Evolutionary conservation across 257 asterid species (phyloP).

Genomic region (Paraleonurus japonicus): DNA sequence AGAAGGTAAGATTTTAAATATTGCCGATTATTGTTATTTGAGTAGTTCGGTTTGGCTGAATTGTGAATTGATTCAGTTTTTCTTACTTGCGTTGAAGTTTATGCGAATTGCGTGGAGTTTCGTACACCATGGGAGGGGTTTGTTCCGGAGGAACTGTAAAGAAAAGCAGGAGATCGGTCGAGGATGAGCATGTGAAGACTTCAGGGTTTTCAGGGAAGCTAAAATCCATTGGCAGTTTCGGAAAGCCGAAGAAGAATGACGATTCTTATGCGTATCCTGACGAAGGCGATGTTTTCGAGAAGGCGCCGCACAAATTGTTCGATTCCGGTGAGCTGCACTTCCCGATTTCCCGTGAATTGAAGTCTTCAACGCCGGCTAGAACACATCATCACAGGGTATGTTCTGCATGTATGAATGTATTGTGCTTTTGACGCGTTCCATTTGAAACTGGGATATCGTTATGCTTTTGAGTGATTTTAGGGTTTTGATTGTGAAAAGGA

Average conservation of each 20-base stretch:
- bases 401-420: background rate
- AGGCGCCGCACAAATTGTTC: constrained; percentile 51
- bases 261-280: constrained; percentile 50
- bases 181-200: constrained; percentile 42
- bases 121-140: constrained; percentile 78
- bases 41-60: background rate
- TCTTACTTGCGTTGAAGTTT: constrained; percentile 19
- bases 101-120: constrained; percentile 29
- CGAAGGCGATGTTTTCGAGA: constrained; percentile 47
- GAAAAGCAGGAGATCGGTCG: constrained; percentile 42
- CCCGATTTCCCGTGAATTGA: constrained; percentile 66
- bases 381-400: constrained; percentile 61
- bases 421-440: background rate
- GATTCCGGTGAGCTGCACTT: constrained; percentile 75
- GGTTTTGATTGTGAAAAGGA: constrained; percentile 10
- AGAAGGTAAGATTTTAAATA: constrained; percentile 20
- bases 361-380: constrained; percentile 70
- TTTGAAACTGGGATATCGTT: background rate
- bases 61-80: constrained; percentile 9
- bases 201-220: constrained; percentile 82
- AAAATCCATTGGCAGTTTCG: constrained; percentile 47
- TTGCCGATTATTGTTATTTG: background rate
- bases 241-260: constrained; percentile 43
- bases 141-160: constrained; percentile 72
- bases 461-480: constrained; percentile 9